Evolutionary conservation across 2,329 filamentous ascomycete genomes (phyloP), one percentile per base, ranked within the genome.

Genomic region (Cercospora brassicicola): DNA sequence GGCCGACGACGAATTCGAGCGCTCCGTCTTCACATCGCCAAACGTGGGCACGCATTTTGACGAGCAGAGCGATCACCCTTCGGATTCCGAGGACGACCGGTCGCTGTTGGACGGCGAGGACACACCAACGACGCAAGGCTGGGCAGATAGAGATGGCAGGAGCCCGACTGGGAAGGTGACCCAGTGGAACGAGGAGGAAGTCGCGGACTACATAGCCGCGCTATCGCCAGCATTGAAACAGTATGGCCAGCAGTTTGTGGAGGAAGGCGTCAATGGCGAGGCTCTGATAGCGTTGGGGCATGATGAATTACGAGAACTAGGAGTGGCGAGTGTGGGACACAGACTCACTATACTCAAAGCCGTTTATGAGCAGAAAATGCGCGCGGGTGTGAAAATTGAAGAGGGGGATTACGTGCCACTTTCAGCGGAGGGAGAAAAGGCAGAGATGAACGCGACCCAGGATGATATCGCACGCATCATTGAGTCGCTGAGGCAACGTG

Each of bases 361-460:
- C 75, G 93, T 98, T 64, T 98, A 97, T 82, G 94, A 98, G 77
- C 90, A 95, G 77, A 99, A 99, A 83, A 90, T 94, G 79, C 93
- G 93, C 72, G 94, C 97, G 77, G 93, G 96, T 75, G 88, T 98
- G 68, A 91, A 92, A 15, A 87, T 97, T 74, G 94, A 98, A 77
- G 90, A 90, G 69, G 94, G 97, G 76, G 92, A 98, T 79, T 99
- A 97, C 79, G 87, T 97, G 62, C 95, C 95, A 42, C 84, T 95
- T 61, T 94, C 95, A 72, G 94, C 93, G 78, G 95, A 97, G 78
- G 91, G 91, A 72, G 91, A 94, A 78, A 90, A 89, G 55, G 90
- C 94, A 79, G 93, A 96, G 77, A 89, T 92, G 66, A 91, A 89
- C 48, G 94, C 94, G 4, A 97, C 94, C 0, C 89, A 97, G 73